Evolutionary conservation across 2,329 filamentous ascomycete species (phyloP).

Genomic region (Colletotrichum orchidophilum): DNA sequence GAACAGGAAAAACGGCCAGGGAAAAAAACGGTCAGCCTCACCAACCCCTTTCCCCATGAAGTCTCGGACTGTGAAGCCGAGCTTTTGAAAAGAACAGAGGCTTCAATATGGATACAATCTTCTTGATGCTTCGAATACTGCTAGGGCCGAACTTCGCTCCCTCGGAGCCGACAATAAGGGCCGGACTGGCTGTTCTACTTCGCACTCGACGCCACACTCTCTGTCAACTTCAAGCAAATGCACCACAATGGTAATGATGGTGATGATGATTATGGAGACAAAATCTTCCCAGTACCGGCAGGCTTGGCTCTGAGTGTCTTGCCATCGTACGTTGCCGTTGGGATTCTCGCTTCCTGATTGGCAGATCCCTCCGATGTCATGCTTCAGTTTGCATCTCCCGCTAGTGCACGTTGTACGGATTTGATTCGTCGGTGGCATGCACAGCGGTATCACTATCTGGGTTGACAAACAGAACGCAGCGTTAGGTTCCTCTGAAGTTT

Average conservation of each 20-base stretch:
- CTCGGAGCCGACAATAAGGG: neutral
- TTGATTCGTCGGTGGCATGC: neutral
- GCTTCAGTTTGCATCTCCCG: conserved; percentile 1
- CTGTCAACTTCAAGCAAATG: neutral
- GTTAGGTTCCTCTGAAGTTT: neutral
- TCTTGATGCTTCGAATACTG: neutral
- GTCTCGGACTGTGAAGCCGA: neutral
- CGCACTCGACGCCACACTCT: neutral
- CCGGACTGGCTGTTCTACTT: neutral
- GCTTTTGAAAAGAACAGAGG: neutral
- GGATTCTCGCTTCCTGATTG: neutral
- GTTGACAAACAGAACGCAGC: neutral
- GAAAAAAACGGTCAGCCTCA: neutral
- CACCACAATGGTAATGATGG: neutral
- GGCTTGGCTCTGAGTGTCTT: neutral
- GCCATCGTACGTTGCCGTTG: neutral
- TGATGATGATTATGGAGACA: neutral
- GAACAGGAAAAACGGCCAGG: neutral
- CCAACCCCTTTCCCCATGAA: neutral
- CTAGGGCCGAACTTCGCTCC: neutral
- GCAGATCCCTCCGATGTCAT: neutral
- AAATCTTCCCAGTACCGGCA: neutral
- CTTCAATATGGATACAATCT: neutral
- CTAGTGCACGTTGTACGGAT: neutral
- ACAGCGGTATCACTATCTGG: neutral